Evolutionary conservation across 2,329 filamentous ascomycete species (phyloP).

Genomic region (Exophiala sideris): DNA sequence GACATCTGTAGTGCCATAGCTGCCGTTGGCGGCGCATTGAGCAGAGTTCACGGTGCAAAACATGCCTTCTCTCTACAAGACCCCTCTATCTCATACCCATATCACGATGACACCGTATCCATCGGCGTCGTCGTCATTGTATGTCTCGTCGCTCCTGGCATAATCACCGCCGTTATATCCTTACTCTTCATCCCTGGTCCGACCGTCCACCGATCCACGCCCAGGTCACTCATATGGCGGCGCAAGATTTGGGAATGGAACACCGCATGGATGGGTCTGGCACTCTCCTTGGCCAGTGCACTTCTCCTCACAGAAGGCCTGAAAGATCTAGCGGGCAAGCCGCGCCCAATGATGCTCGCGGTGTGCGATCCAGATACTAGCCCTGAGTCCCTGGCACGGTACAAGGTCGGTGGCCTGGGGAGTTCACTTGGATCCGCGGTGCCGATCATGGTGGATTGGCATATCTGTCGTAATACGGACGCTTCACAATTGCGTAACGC

Average conservation of each 20-base stretch:
- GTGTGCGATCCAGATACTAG: slow-evolving; percentile 73
- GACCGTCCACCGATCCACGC: slow-evolving; percentile 61
- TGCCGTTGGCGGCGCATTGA: slow-evolving; percentile 58
- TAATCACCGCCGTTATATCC: slow-evolving; percentile 65
- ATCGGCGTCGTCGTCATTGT: slow-evolving; percentile 63
- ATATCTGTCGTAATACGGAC: slow-evolving; percentile 70
- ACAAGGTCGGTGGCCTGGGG: slow-evolving; percentile 61
- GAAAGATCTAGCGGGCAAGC: slow-evolving; percentile 70
- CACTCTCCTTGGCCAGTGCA: slow-evolving; percentile 64
- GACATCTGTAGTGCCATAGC: slow-evolving; percentile 48
- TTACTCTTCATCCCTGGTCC: slow-evolving; percentile 69
- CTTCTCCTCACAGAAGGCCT: slow-evolving; percentile 82
- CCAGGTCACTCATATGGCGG: slow-evolving; percentile 66
- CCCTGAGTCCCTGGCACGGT: slow-evolving; percentile 50
- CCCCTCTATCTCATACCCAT: slow-evolving; percentile 75
- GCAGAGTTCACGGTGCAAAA: slow-evolving; percentile 51
- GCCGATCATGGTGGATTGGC: slow-evolving; percentile 68
- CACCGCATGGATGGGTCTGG: slow-evolving; percentile 77
- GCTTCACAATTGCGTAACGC: slow-evolving; percentile 66
- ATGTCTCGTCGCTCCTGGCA: slow-evolving; percentile 61
- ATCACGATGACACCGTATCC: slow-evolving; percentile 68
- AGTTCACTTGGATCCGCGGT: slow-evolving; percentile 47
- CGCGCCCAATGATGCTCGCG: slow-evolving; percentile 61
- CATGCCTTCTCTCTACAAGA: slow-evolving; percentile 64
- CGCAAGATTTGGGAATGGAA: slow-evolving; percentile 91